Conservation (phyloP, 306 rosid species). For the Lathyrus tuberosus region DNA sequence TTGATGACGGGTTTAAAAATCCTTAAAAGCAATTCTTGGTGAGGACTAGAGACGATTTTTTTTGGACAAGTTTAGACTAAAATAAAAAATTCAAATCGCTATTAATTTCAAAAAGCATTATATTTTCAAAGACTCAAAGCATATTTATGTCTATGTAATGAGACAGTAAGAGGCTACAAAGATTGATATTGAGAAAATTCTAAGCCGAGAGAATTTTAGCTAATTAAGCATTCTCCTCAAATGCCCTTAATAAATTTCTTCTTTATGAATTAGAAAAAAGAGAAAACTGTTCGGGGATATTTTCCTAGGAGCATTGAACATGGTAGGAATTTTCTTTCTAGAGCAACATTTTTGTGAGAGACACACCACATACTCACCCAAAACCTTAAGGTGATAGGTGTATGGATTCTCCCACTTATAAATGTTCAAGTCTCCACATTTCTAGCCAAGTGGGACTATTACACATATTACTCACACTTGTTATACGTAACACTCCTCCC, state of each 20-base stretch:
- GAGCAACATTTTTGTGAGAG: too few relatives aligned
- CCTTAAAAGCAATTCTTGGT: neutral
- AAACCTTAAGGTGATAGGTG: too few relatives aligned
- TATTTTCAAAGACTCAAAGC: neutral
- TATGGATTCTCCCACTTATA: too few relatives aligned
- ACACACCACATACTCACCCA: too few relatives aligned
- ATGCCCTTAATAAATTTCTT: conserved; percentile 12
- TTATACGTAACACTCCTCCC: too few relatives aligned
- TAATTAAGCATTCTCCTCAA: conserved; percentile 30
- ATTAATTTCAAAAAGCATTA: neutral
- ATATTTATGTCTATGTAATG: neutral
- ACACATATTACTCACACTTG: too few relatives aligned
- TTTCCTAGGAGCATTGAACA: too few relatives aligned
- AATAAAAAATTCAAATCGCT: neutral
- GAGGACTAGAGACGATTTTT: neutral
- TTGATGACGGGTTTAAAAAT: conserved; percentile 14
- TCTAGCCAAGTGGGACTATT: too few relatives aligned
- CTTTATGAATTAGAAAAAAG: neutral
- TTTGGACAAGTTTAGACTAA: neutral
- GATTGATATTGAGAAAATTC: conserved; percentile 24
- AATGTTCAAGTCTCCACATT: too few relatives aligned
- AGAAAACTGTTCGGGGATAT: too few relatives aligned
- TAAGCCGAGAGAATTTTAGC: conserved; percentile 1
- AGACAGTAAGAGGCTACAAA: conserved; percentile 21
- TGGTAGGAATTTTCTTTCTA: too few relatives aligned